Base-by-base conservation (phyloP, 306 rosid genomes). In the Lagenaria siceraria region DNA sequence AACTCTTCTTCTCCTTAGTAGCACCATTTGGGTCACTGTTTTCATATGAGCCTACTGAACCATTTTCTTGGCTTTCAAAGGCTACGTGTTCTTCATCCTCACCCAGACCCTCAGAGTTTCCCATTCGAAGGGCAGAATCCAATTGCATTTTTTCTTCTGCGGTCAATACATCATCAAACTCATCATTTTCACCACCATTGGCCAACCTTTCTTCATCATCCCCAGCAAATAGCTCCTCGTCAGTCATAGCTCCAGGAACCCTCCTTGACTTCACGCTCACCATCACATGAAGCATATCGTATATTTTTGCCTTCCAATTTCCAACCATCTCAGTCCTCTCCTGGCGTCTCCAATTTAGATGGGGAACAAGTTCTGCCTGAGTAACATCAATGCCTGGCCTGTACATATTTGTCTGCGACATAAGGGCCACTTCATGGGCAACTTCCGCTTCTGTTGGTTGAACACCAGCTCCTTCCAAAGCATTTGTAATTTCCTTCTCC, bases 211-310 rank as follows among this genome's bases (percentile, higher is more conserved):
- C 99, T 79, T 91, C 98, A 66, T 90, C 96, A 48, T 91, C 96
- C 80, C 81, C 96, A 9, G 97, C 87, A 87, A 96, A 96, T 66
- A 92, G 93, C 89, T 96, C 98, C 84, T 96, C 99, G 77, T 96
- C 99, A 33, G 98, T 90, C 99, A 96, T 90, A 42, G 99, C 99
- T 84, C 99, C 99, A 27, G 98, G 99, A 69, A 96, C 97, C 82
- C 97, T 84, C 83, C 99, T 92, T 49, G 99, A 92, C 84, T 96
- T 96, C 80, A 96, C 97, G 80, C 98, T 96, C 78, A 96, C 99
- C 98, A 91, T 89, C 69, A 96, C 98, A 59, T 92, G 90, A 85
- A 90, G 98, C 99, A 96, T 96, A 88, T 96, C 99, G 74, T 87
- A 92, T 69, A 96, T 96, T 85, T 86, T 90, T 43, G 97, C 99